Evolutionary conservation across 495 filamentous ascomycete species (phyloP).

Genomic region (Margaritispora aquatica): DNA sequence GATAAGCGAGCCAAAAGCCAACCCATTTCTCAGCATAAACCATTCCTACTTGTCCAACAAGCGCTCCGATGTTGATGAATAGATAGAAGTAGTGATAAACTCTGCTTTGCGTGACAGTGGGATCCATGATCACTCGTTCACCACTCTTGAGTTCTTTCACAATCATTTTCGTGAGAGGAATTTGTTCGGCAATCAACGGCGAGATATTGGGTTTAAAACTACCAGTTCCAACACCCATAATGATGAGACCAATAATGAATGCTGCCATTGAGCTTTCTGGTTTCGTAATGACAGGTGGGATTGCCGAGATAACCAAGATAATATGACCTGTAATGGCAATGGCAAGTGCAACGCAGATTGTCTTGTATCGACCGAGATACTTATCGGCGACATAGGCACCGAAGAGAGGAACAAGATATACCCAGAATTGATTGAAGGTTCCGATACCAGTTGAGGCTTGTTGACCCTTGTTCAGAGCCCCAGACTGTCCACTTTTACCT

Average conservation of each 20-base stretch:
- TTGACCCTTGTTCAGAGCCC: slow-evolving; percentile 63
- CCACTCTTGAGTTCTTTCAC: slow-evolving; percentile 44
- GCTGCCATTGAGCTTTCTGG: slow-evolving; percentile 44
- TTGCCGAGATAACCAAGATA: slow-evolving; percentile 55
- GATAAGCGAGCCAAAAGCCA: slow-evolving; percentile 68
- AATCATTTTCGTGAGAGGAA: slow-evolving; percentile 33
- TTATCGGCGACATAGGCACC: slow-evolving; percentile 70
- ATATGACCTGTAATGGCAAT: slow-evolving; percentile 60
- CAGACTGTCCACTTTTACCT: slow-evolving; percentile 41
- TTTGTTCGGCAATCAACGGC: slow-evolving; percentile 54
- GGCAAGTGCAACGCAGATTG: slow-evolving; percentile 51
- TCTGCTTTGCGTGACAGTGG: slow-evolving; percentile 52
- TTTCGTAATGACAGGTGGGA: slow-evolving; percentile 54
- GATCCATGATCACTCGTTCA: slow-evolving; percentile 65
- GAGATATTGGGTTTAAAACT: slow-evolving; percentile 61
- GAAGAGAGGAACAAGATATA: slow-evolving; percentile 55
- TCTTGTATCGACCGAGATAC: slow-evolving; percentile 64
- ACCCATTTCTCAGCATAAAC: slow-evolving; percentile 68
- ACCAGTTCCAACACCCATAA: slow-evolving; percentile 61
- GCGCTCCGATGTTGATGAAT: slow-evolving; percentile 63
- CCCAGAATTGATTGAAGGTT: slow-evolving; percentile 70
- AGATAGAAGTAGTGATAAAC: slow-evolving; percentile 61
- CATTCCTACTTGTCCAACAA: slow-evolving; percentile 33
- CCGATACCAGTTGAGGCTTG: slow-evolving; percentile 57
- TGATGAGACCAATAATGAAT: slow-evolving; percentile 58